A percentile compares a stretch with the other conserved stretches of the same genome.
Evolutionary conservation across 1,284 basidiomycete genomes (phyloP).

Genomic region (Leccinum subatratum): DNA sequence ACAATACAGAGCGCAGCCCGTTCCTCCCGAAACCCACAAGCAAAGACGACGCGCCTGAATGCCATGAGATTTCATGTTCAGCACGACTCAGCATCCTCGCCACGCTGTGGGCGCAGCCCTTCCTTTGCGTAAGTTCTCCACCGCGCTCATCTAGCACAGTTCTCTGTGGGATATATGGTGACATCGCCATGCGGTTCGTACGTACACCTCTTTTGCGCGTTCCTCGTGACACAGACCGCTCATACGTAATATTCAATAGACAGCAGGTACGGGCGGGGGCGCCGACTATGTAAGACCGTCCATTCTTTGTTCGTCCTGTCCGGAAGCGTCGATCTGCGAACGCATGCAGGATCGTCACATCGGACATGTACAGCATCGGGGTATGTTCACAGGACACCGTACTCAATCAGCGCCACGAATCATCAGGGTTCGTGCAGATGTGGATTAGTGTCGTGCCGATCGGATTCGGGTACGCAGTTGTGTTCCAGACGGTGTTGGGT

Average conservation of each 20-base stretch:
- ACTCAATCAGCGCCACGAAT: not conserved
- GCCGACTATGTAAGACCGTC: slow-evolving; percentile 11
- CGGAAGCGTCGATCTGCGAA: not conserved
- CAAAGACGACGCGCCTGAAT: slow-evolving; percentile 1
- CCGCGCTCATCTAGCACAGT: slow-evolving; percentile 7
- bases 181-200: slow-evolving; percentile 17
- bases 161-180: slow-evolving; percentile 11
- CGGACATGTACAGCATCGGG: slow-evolving; percentile 15
- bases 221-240: not conserved
- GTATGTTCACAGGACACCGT: slow-evolving; percentile 4
- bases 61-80: slow-evolving; percentile 8
- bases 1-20: slow-evolving; percentile 8
- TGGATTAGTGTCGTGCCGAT: slow-evolving; percentile 23
- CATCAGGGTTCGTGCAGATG: slow-evolving; percentile 17
- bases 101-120: slow-evolving; percentile 18
- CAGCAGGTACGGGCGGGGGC: slow-evolving; percentile 16
- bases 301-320: not conserved
- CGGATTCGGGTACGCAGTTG: slow-evolving; percentile 23
- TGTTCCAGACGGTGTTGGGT: slow-evolving; percentile 23
- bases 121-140: slow-evolving; percentile 16
- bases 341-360: slow-evolving; percentile 12
- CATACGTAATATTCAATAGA: slow-evolving; percentile 3
- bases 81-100: slow-evolving; percentile 13
- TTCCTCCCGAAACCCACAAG: slow-evolving; percentile 10
- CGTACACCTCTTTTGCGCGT: slow-evolving; percentile 1